Evolutionary conservation across 371 early-diverging fungal species (phyloP).

Genomic region (Smittium culicis): DNA sequence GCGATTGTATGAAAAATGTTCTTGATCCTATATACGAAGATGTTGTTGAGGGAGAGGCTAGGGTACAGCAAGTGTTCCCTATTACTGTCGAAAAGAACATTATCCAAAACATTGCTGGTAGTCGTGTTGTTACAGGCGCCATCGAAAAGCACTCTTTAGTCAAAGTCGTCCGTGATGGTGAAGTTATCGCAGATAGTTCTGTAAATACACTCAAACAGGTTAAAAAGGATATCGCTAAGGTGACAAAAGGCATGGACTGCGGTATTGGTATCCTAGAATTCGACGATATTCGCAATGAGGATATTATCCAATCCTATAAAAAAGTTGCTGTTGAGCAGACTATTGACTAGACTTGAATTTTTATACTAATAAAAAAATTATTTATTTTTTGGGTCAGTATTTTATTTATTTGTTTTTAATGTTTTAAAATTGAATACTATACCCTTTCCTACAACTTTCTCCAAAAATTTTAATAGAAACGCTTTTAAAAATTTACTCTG

Average conservation of each 20-base stretch:
- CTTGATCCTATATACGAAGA: constrained; percentile 61
- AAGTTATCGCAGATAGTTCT: constrained; percentile 48
- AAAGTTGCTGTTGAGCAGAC: constrained; percentile 8
- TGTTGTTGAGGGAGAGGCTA: constrained; percentile 78
- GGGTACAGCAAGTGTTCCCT: constrained; percentile 61
- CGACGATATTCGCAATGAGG: constrained; percentile 56
- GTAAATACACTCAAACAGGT: constrained; percentile 55
- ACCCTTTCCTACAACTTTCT: too few species aligned
- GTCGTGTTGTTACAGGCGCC: constrained; percentile 63
- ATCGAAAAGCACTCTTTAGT: constrained; percentile 44
- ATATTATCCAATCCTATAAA: constrained; percentile 47
- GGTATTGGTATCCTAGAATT: constrained; percentile 79
- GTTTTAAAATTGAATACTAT: too few species aligned
- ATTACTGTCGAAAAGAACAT: constrained; percentile 45
- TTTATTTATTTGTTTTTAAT: too few species aligned
- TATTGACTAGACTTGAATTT: constrained; percentile 14
- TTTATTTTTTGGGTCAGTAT: too few species aligned
- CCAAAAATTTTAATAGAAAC: too few species aligned
- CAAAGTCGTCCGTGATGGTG: constrained; percentile 47
- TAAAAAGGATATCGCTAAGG: constrained; percentile 79
- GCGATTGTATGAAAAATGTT: constrained; percentile 53
- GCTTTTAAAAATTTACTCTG: too few species aligned
- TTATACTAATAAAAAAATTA: too few species aligned
- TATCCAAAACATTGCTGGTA: constrained; percentile 65
- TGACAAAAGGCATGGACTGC: constrained; percentile 79